Base-by-base conservation (phyloP, 179 eudicot species). In the Corrigiola litoralis region DNA sequence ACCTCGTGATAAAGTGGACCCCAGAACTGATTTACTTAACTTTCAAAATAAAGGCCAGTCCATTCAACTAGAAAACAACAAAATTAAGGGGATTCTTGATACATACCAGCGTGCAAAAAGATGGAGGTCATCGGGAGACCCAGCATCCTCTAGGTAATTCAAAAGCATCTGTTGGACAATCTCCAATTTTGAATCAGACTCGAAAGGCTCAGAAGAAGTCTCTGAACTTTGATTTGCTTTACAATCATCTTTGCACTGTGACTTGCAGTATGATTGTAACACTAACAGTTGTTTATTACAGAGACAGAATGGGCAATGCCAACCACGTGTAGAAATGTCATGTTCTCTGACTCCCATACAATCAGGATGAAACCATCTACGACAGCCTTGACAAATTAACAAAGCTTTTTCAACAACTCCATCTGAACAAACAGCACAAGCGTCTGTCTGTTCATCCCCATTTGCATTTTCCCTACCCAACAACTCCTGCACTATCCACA, bases 141-240 rank as follows among this genome's bases (percentile, higher is more conserved):
- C 85, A 67, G 76, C 69, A 66, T 88, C 92, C 75, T 88, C 89
- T 37, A 95, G 81, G 74, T 86, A 90, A 82, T 91, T 91, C 75
- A 95, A 73, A 60, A 95, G 90, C 82, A 91, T 79, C 77, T 95
- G 99, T 58, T 95, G 99, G 68, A 95, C 80, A 62, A 86, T 77
- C 76, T 95, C 99, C 77, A 82, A 11, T 48, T 80, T 79, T 50
- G 82, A 71, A 69, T 74, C 76, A 31, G 79, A 47, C 67, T 69
- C 83, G 14, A 73, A 36, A 54, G 65, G 56, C 48, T 70, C 77
- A 50, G 90, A 74, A 40, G 81, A 65, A 29, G 80, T 83, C 64
- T 76, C 67, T 59, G 77, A 71, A 21, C 33, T 66, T 32, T 33
- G 71, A 47, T 70, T 74, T 32, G 64, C 75, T 68, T 72, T 71